Evolutionary conservation across 2,329 filamentous ascomycete species (phyloP).

Genomic region (Sporothrix brunneoviolacea): DNA sequence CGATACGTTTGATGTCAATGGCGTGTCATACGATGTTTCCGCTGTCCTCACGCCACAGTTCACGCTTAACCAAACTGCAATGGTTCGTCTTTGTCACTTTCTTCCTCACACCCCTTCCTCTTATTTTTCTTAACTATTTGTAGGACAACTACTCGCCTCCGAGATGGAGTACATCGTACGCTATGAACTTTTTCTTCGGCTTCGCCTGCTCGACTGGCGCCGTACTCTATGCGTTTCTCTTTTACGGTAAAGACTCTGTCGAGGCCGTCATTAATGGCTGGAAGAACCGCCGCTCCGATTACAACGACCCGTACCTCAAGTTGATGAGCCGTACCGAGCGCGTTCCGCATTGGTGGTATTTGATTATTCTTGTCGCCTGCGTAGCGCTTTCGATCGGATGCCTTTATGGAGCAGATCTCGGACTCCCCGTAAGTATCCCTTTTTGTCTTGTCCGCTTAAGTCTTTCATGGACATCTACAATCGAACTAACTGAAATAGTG

Average conservation of each 20-base stretch:
- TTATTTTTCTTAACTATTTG: too few species aligned
- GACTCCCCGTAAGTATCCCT: slow-evolving; percentile 23
- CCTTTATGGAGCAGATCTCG: slow-evolving; percentile 31
- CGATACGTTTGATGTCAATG: slow-evolving; percentile 23
- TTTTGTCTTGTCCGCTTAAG: not conserved
- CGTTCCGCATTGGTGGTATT: slow-evolving; percentile 18
- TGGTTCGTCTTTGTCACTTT: too few species aligned
- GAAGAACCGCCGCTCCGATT: slow-evolving; percentile 11
- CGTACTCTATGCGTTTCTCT: slow-evolving; percentile 24
- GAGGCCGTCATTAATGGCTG: slow-evolving; percentile 39
- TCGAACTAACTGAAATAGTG: too few species aligned
- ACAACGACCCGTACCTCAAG: slow-evolving; percentile 27
- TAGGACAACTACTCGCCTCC: slow-evolving; percentile 33
- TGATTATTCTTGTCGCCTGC: slow-evolving; percentile 27
- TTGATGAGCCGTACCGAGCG: slow-evolving; percentile 17
- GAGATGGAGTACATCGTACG: slow-evolving; percentile 34
- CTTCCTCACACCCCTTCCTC: too few species aligned
- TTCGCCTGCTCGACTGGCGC: slow-evolving; percentile 28
- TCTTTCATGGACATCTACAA: not conserved
- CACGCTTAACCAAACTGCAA: slow-evolving; percentile 28
- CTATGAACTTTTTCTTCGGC: slow-evolving; percentile 29
- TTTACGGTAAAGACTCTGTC: slow-evolving; percentile 36
- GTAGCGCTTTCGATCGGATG: slow-evolving; percentile 32
- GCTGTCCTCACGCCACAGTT: slow-evolving; percentile 33
- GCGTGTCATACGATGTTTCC: slow-evolving; percentile 34